Base-by-base conservation (phyloP, 179 eudicot genomes). In the Pouteria campechiana region DNA sequence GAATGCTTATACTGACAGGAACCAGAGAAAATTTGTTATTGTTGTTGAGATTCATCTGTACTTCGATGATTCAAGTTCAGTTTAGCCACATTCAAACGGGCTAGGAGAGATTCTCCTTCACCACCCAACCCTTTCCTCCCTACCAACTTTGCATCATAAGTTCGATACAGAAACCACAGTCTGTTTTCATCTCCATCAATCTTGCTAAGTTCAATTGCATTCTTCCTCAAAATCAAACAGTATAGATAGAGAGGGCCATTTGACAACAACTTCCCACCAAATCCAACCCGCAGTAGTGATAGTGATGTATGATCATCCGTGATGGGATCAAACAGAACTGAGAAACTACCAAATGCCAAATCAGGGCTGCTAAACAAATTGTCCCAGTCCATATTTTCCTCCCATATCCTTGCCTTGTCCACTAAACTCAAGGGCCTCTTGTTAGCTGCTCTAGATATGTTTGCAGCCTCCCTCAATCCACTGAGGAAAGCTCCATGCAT, bases 401-500 rank as follows among this genome's bases (percentile, higher is more conserved):
- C 44, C 29, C 28, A 47, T 17, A 7, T 14, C 35, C 33, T 46
- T 19, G 43, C 22, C 20, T 54, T 69, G 31, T 57, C 64, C 30
- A 46, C 50, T 21, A 54, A 23, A 28, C 44, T 19, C 40, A 16
- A 12, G 42, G 74, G 64, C 58, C 84, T 75, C 58, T 63, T 77
- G 60, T 72, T 60, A 15, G 85, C 77, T 38, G 76, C 77, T 52
- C 80, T 75, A 30, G 79, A 31, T 37, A 92, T 87, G 34, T 92
- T 76, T 24, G 99, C 96, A 45, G 99, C 93, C 68, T 92, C 99
- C 57, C 99, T 77, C 96, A 92, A 79, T 24, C 99, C 99, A 48
- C 99, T 92, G 13, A 92, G 77, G 32, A 87, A 87, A 32, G 99
- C 96, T 43, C 99, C 99, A 14, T 92, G 99, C 99, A 92, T 92